phyloP scores from a whole-genome alignment of 306 rosid genomes.

The Prunus campanulata region DNA sequence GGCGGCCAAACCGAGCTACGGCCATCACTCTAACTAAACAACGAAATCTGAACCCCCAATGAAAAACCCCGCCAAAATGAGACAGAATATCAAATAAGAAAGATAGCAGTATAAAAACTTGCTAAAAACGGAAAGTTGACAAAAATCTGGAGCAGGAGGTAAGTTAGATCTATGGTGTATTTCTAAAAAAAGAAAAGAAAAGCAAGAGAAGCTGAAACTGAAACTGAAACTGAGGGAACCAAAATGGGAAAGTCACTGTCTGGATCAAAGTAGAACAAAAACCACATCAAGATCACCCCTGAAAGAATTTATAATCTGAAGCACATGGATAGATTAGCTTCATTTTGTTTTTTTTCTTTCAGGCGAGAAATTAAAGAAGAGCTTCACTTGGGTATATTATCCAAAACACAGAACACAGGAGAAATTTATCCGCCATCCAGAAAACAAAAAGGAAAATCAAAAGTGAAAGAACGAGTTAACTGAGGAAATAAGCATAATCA shows the following conservation, averaged over 20 bases:
- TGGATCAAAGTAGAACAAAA: not conserved
- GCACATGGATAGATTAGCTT: not conserved
- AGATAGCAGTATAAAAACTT: not conserved
- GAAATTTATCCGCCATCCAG: slow-evolving; percentile 5
- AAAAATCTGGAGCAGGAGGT: not conserved
- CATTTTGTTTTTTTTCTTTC: not conserved
- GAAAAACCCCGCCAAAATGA: not conserved
- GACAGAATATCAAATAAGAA: not conserved
- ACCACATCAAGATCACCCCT: not conserved
- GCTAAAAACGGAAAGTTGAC: not conserved
- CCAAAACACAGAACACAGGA: slow-evolving; percentile 2
- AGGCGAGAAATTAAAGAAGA: not conserved
- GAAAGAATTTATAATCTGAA: not conserved
- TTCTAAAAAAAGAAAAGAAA: not conserved
- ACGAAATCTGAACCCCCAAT: slow-evolving; percentile 10
- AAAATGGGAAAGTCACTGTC: not conserved
- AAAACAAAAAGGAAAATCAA: not conserved
- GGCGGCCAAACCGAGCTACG: slow-evolving; percentile 72
- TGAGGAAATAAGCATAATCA: not conserved
- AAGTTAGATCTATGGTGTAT: slow-evolving; percentile 1
- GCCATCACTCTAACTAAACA: slow-evolving; percentile 46
- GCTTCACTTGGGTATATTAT: not conserved
- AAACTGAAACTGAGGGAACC: not conserved
- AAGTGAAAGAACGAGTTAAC: not conserved
- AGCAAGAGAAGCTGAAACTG: not conserved